Conservation (phyloP, 495 filamentous ascomycete species). For the Hypoxylon cercidicola region DNA sequence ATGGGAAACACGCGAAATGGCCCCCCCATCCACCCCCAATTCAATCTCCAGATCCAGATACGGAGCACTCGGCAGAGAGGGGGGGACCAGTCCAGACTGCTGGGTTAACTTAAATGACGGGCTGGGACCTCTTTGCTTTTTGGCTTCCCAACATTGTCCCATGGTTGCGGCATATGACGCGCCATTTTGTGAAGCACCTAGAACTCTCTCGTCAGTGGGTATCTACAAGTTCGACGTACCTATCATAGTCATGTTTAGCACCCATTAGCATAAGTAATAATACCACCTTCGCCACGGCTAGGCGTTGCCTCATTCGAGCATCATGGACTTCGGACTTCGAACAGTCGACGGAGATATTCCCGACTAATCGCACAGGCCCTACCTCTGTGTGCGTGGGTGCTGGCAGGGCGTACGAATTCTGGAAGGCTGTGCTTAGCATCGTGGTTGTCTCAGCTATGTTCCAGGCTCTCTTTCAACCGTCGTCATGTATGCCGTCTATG, state of each 20-base stretch:
- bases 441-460: neutral
- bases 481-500: slow-evolving; percentile 22
- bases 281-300: no score
- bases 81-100: slow-evolving; percentile 41
- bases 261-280: slow-evolving; percentile 4
- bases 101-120: slow-evolving; percentile 37
- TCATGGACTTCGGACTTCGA: no score
- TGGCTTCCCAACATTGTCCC: slow-evolving; percentile 16
- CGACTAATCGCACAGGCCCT: no score
- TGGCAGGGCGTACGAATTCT: no score
- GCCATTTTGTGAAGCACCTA: slow-evolving; percentile 17
- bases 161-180: slow-evolving; percentile 16
- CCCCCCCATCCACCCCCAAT: slow-evolving; percentile 26
- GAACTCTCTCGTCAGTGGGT: slow-evolving; percentile 23
- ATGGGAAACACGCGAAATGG: slow-evolving; percentile 37
- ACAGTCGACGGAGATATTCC: no score
- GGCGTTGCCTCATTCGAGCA: no score
- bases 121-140: slow-evolving; percentile 21
- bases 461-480: slow-evolving; percentile 2
- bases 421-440: no score
- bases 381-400: no score
- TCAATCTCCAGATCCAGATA: slow-evolving; percentile 46
- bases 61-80: slow-evolving; percentile 39
- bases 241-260: neutral
- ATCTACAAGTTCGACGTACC: slow-evolving; percentile 3